phyloP scores from a whole-genome alignment of 2,329 filamentous ascomycete species.

The Aureobasidium sp. region DNA sequence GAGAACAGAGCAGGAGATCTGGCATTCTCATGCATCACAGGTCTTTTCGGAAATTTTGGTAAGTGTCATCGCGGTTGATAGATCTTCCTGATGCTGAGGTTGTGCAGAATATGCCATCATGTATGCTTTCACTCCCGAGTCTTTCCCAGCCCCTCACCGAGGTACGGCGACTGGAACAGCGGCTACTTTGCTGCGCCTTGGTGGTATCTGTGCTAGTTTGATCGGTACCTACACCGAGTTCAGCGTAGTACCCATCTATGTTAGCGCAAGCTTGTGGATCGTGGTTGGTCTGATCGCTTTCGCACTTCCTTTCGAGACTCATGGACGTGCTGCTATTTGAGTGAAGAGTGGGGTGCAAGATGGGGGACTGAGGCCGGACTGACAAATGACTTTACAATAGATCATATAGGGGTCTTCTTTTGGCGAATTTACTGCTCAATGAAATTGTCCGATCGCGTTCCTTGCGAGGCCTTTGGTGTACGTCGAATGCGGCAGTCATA shows the following conservation, averaged over 20 bases:
- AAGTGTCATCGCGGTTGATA: background rate
- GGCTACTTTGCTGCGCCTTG: constrained; percentile 62
- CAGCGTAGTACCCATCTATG: background rate
- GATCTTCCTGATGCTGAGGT: background rate
- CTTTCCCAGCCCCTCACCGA: constrained; percentile 64
- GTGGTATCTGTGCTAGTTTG: constrained; percentile 45
- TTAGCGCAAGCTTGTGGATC: background rate
- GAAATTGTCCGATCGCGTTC: too few relatives aligned
- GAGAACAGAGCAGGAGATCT: background rate
- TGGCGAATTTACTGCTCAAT: too few relatives aligned
- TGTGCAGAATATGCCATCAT: constrained; percentile 56
- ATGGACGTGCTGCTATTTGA: background rate
- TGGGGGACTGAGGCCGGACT: too few relatives aligned
- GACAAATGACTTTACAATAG: too few relatives aligned
- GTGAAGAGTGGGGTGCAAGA: background rate
- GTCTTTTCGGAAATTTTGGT: constrained; percentile 1
- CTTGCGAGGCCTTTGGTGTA: too few relatives aligned
- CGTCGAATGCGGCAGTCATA: too few relatives aligned
- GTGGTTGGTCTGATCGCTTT: background rate
- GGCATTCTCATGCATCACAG: background rate
- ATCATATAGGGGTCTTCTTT: too few relatives aligned
- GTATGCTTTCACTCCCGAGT: constrained; percentile 70
- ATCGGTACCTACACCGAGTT: constrained; percentile 2
- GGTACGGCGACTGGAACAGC: constrained; percentile 67
- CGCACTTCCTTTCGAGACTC: background rate